Conservation (phyloP, 768 basidiomycete species). For the Russula sp. region DNA sequence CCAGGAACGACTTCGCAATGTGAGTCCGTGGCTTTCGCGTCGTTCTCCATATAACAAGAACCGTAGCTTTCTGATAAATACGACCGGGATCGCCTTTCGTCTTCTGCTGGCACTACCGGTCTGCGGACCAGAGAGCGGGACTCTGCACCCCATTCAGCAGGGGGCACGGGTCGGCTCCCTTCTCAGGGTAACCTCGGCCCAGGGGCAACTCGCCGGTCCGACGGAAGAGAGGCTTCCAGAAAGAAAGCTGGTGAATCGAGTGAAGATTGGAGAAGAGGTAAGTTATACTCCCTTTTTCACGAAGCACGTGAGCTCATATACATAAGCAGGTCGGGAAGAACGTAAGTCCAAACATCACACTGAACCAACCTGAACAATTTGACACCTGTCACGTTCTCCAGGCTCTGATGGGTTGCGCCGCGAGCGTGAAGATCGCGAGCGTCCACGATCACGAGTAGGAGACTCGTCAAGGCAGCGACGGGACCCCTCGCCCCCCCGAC, state of each 20-base stretch:
- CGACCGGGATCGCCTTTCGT: slow-evolving; percentile 70
- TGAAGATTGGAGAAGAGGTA: slow-evolving; percentile 86
- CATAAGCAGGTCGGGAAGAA: slow-evolving; percentile 47
- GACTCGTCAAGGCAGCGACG: slow-evolving; percentile 58
- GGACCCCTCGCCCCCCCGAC: slow-evolving; percentile 46
- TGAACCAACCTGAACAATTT: neutral
- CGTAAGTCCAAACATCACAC: slow-evolving; percentile 37
- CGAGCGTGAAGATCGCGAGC: slow-evolving; percentile 60
- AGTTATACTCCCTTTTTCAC: slow-evolving; percentile 25
- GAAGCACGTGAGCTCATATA: slow-evolving; percentile 9
- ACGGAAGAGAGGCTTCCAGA: slow-evolving; percentile 54
- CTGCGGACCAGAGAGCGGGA: slow-evolving; percentile 66
- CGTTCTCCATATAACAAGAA: slow-evolving; percentile 10
- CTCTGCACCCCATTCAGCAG: slow-evolving; percentile 49
- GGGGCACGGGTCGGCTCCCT: slow-evolving; percentile 39
- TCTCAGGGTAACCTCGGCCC: slow-evolving; percentile 30
- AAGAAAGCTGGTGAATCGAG: slow-evolving; percentile 68
- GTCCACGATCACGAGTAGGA: slow-evolving; percentile 56
- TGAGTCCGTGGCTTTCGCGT: slow-evolving; percentile 33
- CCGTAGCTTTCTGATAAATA: slow-evolving; percentile 78
- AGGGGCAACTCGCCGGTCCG: slow-evolving; percentile 44
- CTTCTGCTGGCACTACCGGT: slow-evolving; percentile 39
- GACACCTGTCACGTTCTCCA: slow-evolving; percentile 25
- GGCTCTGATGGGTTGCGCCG: slow-evolving; percentile 50
- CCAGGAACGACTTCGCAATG: slow-evolving; percentile 72